A percentile compares a stretch with the other conserved stretches of the same genome.
Conservation (phyloP, 441 rosid genomes). For the Kokia cookei region DNA sequence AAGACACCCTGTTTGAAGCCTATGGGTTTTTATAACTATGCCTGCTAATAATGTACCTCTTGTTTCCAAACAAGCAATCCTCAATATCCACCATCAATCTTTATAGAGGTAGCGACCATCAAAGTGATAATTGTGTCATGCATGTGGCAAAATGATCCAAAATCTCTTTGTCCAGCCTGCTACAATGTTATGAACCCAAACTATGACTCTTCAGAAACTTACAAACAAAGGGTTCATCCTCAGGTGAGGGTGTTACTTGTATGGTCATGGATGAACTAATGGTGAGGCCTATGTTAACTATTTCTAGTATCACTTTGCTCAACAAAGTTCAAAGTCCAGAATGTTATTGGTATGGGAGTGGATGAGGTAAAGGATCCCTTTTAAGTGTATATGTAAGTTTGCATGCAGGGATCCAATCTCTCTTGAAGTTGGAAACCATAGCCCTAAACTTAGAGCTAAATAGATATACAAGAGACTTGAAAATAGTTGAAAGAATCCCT, state of each 20-base stretch:
- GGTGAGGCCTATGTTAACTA: neutral
- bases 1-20: slow-evolving; percentile 14
- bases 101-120: neutral
- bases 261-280: neutral
- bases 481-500: too few species aligned
- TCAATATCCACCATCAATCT: neutral
- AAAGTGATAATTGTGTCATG: neutral
- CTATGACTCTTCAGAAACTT: neutral
- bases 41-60: neutral
- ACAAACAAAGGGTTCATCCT: neutral
- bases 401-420: too few species aligned
- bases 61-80: neutral
- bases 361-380: too few species aligned
- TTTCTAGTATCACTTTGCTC: neutral
- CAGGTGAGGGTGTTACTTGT: neutral
- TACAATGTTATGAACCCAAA: slow-evolving; percentile 15
- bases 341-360: too few species aligned
- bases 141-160: neutral
- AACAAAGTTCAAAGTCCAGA: neutral
- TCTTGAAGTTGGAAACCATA: too few species aligned
- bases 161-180: slow-evolving; percentile 32
- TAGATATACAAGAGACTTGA: too few species aligned
- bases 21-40: slow-evolving; percentile 25
- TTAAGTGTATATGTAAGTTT: too few species aligned
- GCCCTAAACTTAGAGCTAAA: too few species aligned